Evolutionary conservation across 306 rosid genomes (phyloP), one percentile per base, ranked within the genome.

Genomic region (Vachellia pachyceras): DNA sequence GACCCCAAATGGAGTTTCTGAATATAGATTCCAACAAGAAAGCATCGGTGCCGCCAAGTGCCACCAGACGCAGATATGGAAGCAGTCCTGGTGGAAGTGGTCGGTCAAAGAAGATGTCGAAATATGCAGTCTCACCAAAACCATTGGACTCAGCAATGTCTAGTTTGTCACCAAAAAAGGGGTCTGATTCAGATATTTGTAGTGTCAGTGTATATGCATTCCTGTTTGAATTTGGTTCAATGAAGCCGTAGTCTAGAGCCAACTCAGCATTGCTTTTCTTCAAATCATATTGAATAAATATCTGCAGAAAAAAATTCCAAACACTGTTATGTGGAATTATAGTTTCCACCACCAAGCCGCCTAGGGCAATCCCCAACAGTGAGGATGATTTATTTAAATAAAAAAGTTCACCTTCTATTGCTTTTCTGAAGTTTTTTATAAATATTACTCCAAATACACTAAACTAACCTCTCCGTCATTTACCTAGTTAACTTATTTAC

Each of bases 171-270:
- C 41, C 98, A 72, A 17, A 91, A 84, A 95, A 95, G 11, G 94
- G 92, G 69, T 93, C 98, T 5, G 97, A 87, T 79, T 88, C 93
- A 0, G 96, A 85, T 84, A 95, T 95, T 73, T 73, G 90, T 15
- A 93, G 84, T 8, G 98, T 95, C 55, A 95, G 77, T 17, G 97
- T 95, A 69, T 75, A 95, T 23, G 93, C 92, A 82, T 88, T 79
- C 66, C 98, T 92, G 15, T 82, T 78, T 33, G 69, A 52, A 72
- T 77, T 81, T 10, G 90, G 80, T 83, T 95, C 99, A 76, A 90
- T 85, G 90, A 95, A 93, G 69, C 99, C 98, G 0, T 95, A 95
- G 85, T 93, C 99, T 80, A 95, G 76, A 80, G 99, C 99, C 79
- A 91, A 82, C 80, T 95, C 99, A 1, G 98, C 99, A 42, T 91